phyloP scores from a whole-genome alignment of 306 rosid genomes.

The Betula pendula region DNA sequence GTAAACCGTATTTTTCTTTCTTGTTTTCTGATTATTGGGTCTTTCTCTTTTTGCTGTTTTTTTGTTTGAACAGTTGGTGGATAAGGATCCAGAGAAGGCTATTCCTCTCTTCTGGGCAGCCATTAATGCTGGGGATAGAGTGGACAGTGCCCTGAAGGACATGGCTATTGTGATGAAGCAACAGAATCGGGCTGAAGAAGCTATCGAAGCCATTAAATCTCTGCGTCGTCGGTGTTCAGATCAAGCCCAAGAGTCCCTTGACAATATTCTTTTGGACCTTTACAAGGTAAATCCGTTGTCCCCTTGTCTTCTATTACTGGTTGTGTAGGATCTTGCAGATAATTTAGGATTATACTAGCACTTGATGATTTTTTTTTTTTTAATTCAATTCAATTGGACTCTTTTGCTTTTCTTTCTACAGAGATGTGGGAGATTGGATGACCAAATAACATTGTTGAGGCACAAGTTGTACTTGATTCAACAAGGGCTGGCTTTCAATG shows the following conservation, averaged over 20 bases:
- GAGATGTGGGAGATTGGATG: constrained; percentile 98
- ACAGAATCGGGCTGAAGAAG: constrained; percentile 93
- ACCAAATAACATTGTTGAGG: constrained; percentile 74
- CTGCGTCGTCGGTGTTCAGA: constrained; percentile 83
- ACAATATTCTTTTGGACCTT: constrained; percentile 90
- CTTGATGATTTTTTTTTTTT: too few relatives aligned
- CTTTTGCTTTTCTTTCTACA: constrained; percentile 16
- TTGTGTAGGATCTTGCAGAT: constrained; percentile 2
- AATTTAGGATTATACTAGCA: neutral
- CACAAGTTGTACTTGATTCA: constrained; percentile 85
- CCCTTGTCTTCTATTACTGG: neutral
- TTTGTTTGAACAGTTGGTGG: constrained; percentile 61
- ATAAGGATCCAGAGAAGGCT: constrained; percentile 95
- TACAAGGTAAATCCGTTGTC: constrained; percentile 56
- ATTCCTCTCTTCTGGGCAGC: constrained; percentile 97
- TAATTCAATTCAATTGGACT: neutral
- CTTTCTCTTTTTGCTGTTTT: neutral
- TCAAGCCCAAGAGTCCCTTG: constrained; percentile 97
- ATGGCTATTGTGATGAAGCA: constrained; percentile 99
- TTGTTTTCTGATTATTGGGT: neutral
- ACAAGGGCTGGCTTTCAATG: constrained; percentile 95
- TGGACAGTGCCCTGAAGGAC: constrained; percentile 93
- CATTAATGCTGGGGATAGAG: constrained; percentile 94
- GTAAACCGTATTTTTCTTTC: too few relatives aligned
- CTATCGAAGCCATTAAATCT: constrained; percentile 92